A percentile compares a stretch with the other conserved stretches of the same genome.
Conservation (phyloP, 2,329 filamentous ascomycete species). For the Ophiostoma australiae region DNA sequence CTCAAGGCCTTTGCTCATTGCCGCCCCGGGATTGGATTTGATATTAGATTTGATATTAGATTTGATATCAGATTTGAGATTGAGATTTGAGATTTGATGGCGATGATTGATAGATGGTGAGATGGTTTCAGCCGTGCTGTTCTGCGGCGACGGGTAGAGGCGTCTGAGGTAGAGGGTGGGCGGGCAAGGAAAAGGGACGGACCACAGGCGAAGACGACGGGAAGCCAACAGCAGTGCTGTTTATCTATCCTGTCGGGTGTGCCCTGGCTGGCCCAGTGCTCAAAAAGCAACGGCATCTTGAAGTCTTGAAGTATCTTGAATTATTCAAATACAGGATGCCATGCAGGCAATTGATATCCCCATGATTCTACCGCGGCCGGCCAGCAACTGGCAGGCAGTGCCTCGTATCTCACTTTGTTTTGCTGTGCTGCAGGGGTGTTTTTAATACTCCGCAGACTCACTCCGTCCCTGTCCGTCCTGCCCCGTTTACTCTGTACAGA, state of each 20-base stretch:
- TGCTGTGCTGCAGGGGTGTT: too few species aligned
- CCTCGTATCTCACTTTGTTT: neutral
- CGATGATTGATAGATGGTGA: neutral
- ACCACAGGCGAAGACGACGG: slow-evolving; percentile 1
- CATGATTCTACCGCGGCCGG: neutral
- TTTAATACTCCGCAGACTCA: neutral
- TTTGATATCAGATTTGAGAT: neutral
- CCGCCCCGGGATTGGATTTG: neutral
- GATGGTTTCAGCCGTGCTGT: neutral
- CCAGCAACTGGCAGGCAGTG: neutral
- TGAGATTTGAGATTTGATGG: too few species aligned
- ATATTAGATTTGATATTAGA: neutral
- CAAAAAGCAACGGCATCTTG: neutral
- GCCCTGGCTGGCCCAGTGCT: neutral
- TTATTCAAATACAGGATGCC: too few species aligned
- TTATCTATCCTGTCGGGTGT: neutral
- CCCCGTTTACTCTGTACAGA: neutral
- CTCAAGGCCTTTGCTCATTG: neutral
- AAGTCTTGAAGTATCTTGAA: neutral
- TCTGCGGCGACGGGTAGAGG: neutral
- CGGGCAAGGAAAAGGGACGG: neutral
- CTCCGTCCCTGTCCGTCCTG: neutral
- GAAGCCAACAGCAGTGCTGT: neutral
- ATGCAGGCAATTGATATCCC: neutral
- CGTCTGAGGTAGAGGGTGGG: slow-evolving; percentile 4